phyloP scores from a whole-genome alignment of 2,329 filamentous ascomycete species.

The Sclerotinia nivalis region DNA sequence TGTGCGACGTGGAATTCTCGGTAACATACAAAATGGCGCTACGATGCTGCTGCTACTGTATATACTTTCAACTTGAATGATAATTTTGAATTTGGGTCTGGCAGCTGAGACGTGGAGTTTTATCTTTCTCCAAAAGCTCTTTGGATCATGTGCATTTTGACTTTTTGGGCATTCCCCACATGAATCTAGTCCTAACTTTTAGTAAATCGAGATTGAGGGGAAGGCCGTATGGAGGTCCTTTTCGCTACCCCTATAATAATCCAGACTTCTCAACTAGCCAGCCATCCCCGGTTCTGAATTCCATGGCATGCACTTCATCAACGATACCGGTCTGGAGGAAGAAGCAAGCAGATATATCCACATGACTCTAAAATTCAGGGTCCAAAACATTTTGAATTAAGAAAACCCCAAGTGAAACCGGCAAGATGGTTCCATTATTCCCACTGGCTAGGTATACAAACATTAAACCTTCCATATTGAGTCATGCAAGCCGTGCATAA shows the following conservation, averaged over 20 bases:
- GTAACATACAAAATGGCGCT: neutral
- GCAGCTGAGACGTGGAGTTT: neutral
- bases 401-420: neutral
- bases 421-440: conserved; percentile 4
- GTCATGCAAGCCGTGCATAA: conserved; percentile 19
- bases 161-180: neutral
- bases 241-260: conserved; percentile 14
- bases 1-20: neutral
- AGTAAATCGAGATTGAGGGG: neutral
- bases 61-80: neutral
- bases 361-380: neutral
- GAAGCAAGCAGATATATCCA: neutral
- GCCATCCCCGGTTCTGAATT: neutral
- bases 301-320: no score
- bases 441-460: neutral
- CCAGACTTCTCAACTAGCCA: neutral
- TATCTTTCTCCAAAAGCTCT: neutral
- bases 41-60: neutral
- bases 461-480: neutral
- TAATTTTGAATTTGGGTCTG: neutral
- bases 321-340: no score
- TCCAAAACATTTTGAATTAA: neutral
- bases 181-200: neutral
- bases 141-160: neutral
- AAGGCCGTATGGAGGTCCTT: neutral